Evolutionary conservation across 2,329 filamentous ascomycete species (phyloP), one percentile per base, ranked within the genome.

Genomic region (Mycocentrospora acerina): DNA sequence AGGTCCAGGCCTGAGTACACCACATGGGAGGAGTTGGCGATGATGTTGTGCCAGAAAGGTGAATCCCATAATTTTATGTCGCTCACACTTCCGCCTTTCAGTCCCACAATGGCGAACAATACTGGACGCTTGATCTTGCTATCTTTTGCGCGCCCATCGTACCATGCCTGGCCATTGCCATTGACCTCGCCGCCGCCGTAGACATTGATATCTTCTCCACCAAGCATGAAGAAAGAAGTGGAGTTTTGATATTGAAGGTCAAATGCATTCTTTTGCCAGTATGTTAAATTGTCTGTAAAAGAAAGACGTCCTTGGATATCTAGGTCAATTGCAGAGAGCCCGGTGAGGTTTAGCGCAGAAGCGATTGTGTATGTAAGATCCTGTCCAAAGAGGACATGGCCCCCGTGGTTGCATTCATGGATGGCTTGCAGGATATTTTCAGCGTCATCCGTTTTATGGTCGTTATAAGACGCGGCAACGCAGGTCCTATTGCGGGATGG

Each of bases 161-260:
- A 45, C 42, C 79, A 80, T 4, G 74, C 71, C 53, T 82, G 77
- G 0, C 77, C 79, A 38, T 78, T 79, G 12, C 81, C 81, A 49
- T 83, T 72, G 15, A 82, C 60, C 2, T 35, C 32, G 6, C 42
- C 39, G 7, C 75, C 76, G 0, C 82, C 82, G 40, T 81, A 85
- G 29, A 85, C 73, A 43, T n/a, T 79, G 7, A 86, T 76, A 62
- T 77, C 79, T 19, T 74, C 69, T 18, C 81, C 81, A 29, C 81
- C 80, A 29, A 82, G 72, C 52, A 78, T 73, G 71, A 80, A 83
- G 68, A 83, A 83, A 2, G 76, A 76, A 0, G 78, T 80, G 2
- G 75, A 73, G 44, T 82, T 82, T 51, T 85, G 82, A 63, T 78
- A 85, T 9, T 42, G 30, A 10, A 42, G 31, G 22, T 48, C 42